Percentiles rank a stretch among this genome's conserved stretches.
Evolutionary conservation across 164 flowering plant genomes (phyloP).

Genomic region (Stephania japonica): DNA sequence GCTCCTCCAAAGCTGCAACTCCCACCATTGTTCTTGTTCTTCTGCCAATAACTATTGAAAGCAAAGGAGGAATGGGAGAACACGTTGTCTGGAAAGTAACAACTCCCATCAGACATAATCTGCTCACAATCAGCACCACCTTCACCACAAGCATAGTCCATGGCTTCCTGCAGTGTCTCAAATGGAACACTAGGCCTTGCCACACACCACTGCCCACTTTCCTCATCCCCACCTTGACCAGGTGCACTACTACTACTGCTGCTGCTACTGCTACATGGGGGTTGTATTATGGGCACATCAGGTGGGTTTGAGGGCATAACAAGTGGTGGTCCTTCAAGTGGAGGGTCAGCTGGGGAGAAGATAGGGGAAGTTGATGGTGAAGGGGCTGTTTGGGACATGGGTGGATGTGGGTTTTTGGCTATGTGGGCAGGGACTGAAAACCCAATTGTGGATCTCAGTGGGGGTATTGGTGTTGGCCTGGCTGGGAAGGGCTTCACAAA

Average conservation of each 20-base stretch:
- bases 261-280: slow-evolving; percentile 48
- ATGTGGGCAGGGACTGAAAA: slow-evolving; percentile 38
- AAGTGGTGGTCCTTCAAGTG: slow-evolving; percentile 17
- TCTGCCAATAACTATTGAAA: slow-evolving; percentile 93
- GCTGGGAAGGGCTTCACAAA: slow-evolving; percentile 45
- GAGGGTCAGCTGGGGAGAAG: neutral
- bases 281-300: slow-evolving; percentile 20
- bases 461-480: slow-evolving; percentile 57
- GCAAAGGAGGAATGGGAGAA: slow-evolving; percentile 93
- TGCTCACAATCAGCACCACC: slow-evolving; percentile 80
- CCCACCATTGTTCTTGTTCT: slow-evolving; percentile 65
- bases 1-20: slow-evolving; percentile 88
- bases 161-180: slow-evolving; percentile 62
- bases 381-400: slow-evolving; percentile 24
- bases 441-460: slow-evolving; percentile 40
- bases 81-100: slow-evolving; percentile 59
- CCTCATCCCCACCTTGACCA: slow-evolving; percentile 9
- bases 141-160: slow-evolving; percentile 90
- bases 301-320: slow-evolving; percentile 32
- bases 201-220: slow-evolving; percentile 71
- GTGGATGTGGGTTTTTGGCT: slow-evolving; percentile 40
- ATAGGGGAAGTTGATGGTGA: slow-evolving; percentile 10
- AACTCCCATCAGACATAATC: slow-evolving; percentile 61
- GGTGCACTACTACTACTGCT: slow-evolving; percentile 3
- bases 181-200: slow-evolving; percentile 84